These are phyloP conservation scores for Albugo candida DNA, from an alignment of 352 stramenopile genomes.

Conservation along the genomic window DNA sequence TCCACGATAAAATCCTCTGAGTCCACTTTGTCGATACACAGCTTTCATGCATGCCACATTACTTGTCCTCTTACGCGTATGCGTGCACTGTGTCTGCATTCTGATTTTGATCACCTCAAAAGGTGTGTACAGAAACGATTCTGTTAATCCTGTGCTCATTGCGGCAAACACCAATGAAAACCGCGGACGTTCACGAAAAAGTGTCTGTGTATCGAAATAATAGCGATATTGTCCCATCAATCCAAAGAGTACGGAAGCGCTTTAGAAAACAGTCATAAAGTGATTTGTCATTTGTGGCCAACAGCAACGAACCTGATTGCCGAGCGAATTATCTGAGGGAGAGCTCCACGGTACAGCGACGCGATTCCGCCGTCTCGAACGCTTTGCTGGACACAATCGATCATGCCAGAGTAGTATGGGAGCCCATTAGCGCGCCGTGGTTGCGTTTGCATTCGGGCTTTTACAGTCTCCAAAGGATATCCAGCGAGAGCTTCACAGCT, in stretches of 20 bases:
- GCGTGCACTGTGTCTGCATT: conserved; percentile 17
- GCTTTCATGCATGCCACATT: conserved; percentile 54
- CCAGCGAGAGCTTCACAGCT: conserved; percentile 36
- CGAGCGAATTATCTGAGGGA: conserved; percentile 45
- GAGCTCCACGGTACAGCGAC: conserved; percentile 44
- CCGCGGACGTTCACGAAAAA: conserved; percentile 29
- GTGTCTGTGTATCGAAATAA: conserved; percentile 33
- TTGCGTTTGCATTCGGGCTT: conserved; percentile 50
- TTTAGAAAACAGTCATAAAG: conserved; percentile 1
- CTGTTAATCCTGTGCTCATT: conserved; percentile 37
- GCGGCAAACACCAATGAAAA: conserved; percentile 27
- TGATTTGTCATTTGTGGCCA: not conserved
- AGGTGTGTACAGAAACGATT: conserved; percentile 42
- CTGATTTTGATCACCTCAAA: conserved; percentile 61
- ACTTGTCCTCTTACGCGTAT: conserved; percentile 26
- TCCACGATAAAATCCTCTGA: conserved; percentile 57
- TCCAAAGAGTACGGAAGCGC: conserved; percentile 41
- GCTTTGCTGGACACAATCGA: conserved; percentile 39
- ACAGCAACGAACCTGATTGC: conserved; percentile 25
- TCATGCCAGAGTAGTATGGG: conserved; percentile 15
- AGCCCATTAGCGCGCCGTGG: conserved; percentile 1
- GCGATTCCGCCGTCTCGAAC: conserved; percentile 24
- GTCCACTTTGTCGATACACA: conserved; percentile 32
- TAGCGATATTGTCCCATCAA: conserved; percentile 58
- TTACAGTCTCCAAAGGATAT: conserved; percentile 47